Percentiles rank a stretch among this genome's conserved stretches.
Conservation (phyloP, 257 asterid species). For the Petunia secreta region DNA sequence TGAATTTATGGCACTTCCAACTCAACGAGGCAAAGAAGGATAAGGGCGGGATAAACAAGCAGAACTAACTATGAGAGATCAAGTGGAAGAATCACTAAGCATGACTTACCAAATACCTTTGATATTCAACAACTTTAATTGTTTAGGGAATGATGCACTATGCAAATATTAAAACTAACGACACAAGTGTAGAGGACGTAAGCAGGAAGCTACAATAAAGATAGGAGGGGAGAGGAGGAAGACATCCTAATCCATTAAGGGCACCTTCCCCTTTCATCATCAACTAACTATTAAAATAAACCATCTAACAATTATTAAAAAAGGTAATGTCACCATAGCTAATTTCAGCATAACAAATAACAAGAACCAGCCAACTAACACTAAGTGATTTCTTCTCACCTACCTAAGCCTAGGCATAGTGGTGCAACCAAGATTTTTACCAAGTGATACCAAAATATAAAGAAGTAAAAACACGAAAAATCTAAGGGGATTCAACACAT, state of each 20-base stretch:
- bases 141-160: background rate
- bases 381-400: no score
- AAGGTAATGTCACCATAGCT: background rate
- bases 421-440: no score
- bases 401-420: no score
- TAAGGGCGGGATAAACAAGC: background rate
- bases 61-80: conserved; percentile 3
- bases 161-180: background rate
- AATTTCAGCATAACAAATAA: background rate
- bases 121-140: conserved; percentile 9
- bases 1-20: background rate
- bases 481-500: no score
- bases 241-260: conserved; percentile 1
- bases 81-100: background rate
- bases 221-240: background rate
- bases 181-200: background rate
- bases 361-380: background rate
- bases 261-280: background rate
- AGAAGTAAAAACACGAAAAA: no score
- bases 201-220: background rate
- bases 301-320: background rate
- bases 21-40: background rate
- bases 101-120: background rate
- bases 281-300: background rate
- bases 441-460: no score